phyloP scores from a whole-genome alignment of 73 alveolate species.

The Durusdinium trenchii region DNA sequence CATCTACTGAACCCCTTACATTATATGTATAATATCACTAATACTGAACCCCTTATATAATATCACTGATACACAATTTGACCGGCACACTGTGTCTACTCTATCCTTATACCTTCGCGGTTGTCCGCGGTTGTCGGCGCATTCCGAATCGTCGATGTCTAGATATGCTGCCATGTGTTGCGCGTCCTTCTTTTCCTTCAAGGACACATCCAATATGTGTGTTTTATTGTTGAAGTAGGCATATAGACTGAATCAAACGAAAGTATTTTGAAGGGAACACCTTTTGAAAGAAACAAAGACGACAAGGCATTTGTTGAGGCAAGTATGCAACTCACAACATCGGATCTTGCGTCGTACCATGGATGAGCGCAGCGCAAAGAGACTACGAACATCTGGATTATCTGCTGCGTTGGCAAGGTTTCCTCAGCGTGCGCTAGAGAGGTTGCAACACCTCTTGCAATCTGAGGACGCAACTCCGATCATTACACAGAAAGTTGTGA shows the following conservation, averaged over 20 bases:
- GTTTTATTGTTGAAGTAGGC: neutral
- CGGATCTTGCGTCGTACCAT: too few species aligned
- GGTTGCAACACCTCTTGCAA: neutral
- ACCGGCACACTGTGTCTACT: neutral
- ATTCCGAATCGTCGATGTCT: neutral
- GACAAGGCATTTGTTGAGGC: neutral
- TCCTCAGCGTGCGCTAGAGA: neutral
- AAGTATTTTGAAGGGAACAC: neutral
- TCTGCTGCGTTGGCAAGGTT: neutral
- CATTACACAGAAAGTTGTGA: neutral
- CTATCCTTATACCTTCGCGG: neutral
- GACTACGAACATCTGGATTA: neutral
- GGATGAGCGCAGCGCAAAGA: too few species aligned
- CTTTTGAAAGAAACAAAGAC: neutral
- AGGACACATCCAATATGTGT: neutral
- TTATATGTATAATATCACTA: too few species aligned
- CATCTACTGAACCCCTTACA: neutral
- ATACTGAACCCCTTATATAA: neutral
- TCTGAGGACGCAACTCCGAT: neutral
- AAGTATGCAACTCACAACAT: neutral
- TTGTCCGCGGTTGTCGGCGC: neutral
- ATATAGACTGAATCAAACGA: neutral
- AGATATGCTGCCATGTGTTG: neutral
- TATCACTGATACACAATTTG: neutral
- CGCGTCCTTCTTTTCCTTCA: neutral